A percentile compares a stretch with the other conserved stretches of the same genome.
phyloP scores from a whole-genome alignment of 352 stramenopile genomes.

The Saprolegnia diclina region DNA sequence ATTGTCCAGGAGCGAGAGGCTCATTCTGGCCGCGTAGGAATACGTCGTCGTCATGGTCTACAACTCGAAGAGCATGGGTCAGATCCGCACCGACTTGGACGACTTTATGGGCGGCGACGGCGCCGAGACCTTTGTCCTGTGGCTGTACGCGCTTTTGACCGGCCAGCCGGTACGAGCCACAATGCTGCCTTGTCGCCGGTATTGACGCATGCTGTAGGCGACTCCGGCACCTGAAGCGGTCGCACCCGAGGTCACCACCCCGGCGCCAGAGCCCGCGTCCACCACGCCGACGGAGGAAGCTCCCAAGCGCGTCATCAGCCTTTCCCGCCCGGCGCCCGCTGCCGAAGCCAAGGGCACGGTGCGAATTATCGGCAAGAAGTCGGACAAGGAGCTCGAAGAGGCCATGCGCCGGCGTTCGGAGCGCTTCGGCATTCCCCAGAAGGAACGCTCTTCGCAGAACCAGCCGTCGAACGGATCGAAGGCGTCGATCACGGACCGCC shows the following conservation, averaged over 20 bases:
- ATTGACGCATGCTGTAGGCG: neutral
- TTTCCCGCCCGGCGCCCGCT: constrained; percentile 49
- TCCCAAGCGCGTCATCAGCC: constrained; percentile 55
- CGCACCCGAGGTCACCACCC: neutral
- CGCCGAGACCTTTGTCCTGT: constrained; percentile 62
- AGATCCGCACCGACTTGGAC: constrained; percentile 74
- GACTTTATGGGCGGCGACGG: constrained; percentile 81
- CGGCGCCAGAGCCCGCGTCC: constrained; percentile 22
- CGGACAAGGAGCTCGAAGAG: constrained; percentile 41
- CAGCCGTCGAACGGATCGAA: neutral
- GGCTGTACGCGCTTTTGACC: constrained; percentile 39
- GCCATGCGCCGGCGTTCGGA: constrained; percentile 67
- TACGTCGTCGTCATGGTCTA: constrained; percentile 82
- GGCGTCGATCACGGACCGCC: constrained; percentile 19
- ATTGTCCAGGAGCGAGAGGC: constrained; percentile 12
- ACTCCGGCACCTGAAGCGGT: neutral
- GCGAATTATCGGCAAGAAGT: constrained; percentile 12
- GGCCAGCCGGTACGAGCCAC: neutral
- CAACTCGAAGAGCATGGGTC: constrained; percentile 83
- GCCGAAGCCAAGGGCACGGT: neutral
- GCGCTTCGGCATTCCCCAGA: constrained; percentile 46
- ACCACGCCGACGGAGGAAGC: neutral
- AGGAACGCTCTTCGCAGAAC: neutral
- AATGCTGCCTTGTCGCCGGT: neutral
- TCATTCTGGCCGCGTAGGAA: constrained; percentile 37